Evolutionary conservation across 768 basidiomycete species (phyloP), one percentile per base, ranked within the genome.

Genomic region (Kwoniella sp.): DNA sequence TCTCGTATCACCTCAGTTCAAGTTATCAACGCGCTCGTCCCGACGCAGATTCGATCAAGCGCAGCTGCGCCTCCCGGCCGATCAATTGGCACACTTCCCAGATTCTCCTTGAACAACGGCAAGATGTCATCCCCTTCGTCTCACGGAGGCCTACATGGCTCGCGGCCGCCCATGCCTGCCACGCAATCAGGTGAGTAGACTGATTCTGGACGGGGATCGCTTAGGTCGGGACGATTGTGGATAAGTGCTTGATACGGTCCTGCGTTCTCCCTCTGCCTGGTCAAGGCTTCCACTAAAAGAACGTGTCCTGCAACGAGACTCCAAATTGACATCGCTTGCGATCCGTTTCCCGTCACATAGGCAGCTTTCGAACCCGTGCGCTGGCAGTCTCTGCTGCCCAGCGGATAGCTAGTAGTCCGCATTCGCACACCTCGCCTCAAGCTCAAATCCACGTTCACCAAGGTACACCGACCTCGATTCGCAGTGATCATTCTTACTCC

Each of bases 321-420:
- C n/a, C n/a, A n/a, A n/a, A n/a, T n/a, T n/a, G n/a, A n/a, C n/a
- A n/a, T n/a, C n/a, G n/a, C n/a, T n/a, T n/a, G n/a, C n/a, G n/a
- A n/a, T n/a, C 8, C 0, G 26, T 20, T 4, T 17, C 55, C 4
- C 22, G 41, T 22, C 30, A 30, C 23, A 7, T 54, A 65, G 61
- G 67, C n/a, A 61, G 30, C 41, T 69, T 69, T 37, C 61, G 55
- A 7, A 58, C 67, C 2, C 52, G 67, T 17, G 58, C 67, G 1
- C 28, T 66, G 13, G 69, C 69, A 31, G 64, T 63, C 2, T 54
- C 65, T 9, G 66, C 66, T 0, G 54, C 61, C 5, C 61, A 67
- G 25, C 38, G 61, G 12, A 31, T 58, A 5, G 29, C 64, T 15
- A 57, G 45, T 12, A 22, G n/a, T 30, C 30, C 55, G 20, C 25